Evolutionary conservation across 139 green algal species (phyloP).

Genomic region (Coccomyxa sp.): DNA sequence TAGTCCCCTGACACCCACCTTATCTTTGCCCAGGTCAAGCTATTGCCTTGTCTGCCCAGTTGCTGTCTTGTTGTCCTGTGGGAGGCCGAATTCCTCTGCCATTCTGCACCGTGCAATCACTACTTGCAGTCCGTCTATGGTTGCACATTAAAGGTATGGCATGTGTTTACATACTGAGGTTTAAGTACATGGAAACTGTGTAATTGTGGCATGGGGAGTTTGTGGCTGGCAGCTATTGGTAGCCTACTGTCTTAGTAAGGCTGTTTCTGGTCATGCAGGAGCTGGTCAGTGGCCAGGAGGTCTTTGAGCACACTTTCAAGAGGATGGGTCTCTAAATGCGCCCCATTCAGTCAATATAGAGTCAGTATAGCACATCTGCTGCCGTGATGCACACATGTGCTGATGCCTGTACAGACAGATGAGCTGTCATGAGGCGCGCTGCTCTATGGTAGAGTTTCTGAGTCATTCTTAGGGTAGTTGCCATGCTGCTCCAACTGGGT

Average conservation of each 20-base stretch:
- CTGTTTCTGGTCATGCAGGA: not conserved
- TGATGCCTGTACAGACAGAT: too few species aligned
- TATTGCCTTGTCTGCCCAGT: not conserved
- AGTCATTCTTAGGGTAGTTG: too few species aligned
- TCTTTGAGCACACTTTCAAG: constrained; percentile 15
- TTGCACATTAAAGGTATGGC: not conserved
- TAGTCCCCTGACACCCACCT: too few species aligned
- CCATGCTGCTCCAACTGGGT: too few species aligned
- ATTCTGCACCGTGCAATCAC: not conserved
- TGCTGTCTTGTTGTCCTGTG: not conserved
- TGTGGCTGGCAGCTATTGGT: not conserved
- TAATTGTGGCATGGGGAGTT: not conserved
- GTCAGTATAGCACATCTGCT: too few species aligned
- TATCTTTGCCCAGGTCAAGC: not conserved
- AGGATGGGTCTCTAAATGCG: too few species aligned
- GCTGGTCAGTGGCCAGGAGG: constrained; percentile 10
- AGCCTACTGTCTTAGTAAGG: not conserved
- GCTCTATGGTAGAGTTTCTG: too few species aligned
- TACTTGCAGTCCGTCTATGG: not conserved
- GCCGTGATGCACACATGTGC: too few species aligned
- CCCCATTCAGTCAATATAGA: too few species aligned
- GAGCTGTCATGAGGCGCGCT: too few species aligned
- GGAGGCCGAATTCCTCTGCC: not conserved
- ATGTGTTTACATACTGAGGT: not conserved
- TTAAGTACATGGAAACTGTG: not conserved